These are phyloP conservation scores for Austroboletus novae-zelandiae DNA, from an alignment of 1,284 basidiomycete species.

Conservation along the genomic window DNA sequence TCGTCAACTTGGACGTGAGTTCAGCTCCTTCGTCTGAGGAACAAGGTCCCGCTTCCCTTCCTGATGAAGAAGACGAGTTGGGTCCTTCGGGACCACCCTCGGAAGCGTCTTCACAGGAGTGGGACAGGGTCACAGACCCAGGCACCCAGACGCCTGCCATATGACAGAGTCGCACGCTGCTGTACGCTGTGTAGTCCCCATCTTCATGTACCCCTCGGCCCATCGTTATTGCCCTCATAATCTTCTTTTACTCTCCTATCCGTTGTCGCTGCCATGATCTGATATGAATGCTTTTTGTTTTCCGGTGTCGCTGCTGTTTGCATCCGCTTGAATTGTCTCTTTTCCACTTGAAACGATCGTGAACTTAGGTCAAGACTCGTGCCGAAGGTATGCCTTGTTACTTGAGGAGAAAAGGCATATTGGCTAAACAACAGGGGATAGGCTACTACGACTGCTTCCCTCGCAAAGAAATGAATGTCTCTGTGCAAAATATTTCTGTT, in stretches of 20 bases:
- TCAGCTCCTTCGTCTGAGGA: constrained; percentile 43
- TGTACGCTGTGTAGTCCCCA: constrained; percentile 33
- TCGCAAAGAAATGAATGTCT: constrained; percentile 64
- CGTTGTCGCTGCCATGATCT: constrained; percentile 44
- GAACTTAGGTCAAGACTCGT: constrained; percentile 55
- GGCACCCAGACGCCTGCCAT: constrained; percentile 51
- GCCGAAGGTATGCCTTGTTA: constrained; percentile 67
- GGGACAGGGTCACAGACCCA: constrained; percentile 78
- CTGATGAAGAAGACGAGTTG: constrained; percentile 47
- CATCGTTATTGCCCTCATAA: constrained; percentile 17
- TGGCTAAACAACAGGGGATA: constrained; percentile 37
- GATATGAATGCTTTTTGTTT: constrained; percentile 54
- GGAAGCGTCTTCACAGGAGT: constrained; percentile 81
- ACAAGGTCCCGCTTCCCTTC: constrained; percentile 31
- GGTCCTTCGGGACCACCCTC: constrained; percentile 72
- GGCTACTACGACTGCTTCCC: constrained; percentile 77
- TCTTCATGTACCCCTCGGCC: constrained; percentile 24
- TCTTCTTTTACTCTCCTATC: constrained; percentile 17
- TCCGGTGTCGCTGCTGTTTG: constrained; percentile 27
- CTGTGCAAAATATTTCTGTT: constrained; percentile 44
- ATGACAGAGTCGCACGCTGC: constrained; percentile 32
- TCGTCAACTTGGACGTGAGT: constrained; percentile 90
- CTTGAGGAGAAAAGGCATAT: constrained; percentile 21
- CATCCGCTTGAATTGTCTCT: constrained; percentile 16
- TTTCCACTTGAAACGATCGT: constrained; percentile 12